Evolutionary conservation across 2,329 filamentous ascomycete genomes (phyloP).

Genomic region (Talaromyces sp.): DNA sequence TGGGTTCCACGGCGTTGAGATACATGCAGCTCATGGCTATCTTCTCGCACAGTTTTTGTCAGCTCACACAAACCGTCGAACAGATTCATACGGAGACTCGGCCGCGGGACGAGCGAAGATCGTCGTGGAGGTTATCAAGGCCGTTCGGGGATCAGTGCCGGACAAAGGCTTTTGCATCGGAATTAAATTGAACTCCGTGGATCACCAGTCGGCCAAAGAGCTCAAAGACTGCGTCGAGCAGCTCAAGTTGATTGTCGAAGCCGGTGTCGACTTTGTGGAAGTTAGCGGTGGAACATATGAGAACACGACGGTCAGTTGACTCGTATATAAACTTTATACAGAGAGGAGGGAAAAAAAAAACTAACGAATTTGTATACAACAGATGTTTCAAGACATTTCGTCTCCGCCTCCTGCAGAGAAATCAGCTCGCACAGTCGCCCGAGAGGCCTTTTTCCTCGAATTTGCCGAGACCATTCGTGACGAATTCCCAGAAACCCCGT

Average conservation of each 20-base stretch:
- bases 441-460: constrained; percentile 64
- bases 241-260: constrained; percentile 38
- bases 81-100: constrained; percentile 44
- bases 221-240: constrained; percentile 52
- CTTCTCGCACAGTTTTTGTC: constrained; percentile 37
- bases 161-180: constrained; percentile 37
- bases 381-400: constrained; percentile 29
- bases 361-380: background rate
- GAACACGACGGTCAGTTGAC: constrained; percentile 37
- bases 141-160: constrained; percentile 37
- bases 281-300: constrained; percentile 58
- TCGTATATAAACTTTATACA: constrained; percentile 11
- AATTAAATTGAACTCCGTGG: constrained; percentile 48
- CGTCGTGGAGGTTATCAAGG: constrained; percentile 39
- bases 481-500: constrained; percentile 38
- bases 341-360: constrained; percentile 6
- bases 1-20: constrained; percentile 49
- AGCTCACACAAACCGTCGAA: constrained; percentile 40
- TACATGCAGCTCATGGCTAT: constrained; percentile 51
- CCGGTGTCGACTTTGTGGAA: constrained; percentile 57
- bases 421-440: constrained; percentile 41
- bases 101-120: constrained; percentile 42
- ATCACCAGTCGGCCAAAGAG: constrained; percentile 31
- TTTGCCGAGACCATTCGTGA: constrained; percentile 52
- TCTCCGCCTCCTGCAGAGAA: background rate